Conservation (phyloP, 2,329 filamentous ascomycete species). For the Grosmannia serpens region DNA sequence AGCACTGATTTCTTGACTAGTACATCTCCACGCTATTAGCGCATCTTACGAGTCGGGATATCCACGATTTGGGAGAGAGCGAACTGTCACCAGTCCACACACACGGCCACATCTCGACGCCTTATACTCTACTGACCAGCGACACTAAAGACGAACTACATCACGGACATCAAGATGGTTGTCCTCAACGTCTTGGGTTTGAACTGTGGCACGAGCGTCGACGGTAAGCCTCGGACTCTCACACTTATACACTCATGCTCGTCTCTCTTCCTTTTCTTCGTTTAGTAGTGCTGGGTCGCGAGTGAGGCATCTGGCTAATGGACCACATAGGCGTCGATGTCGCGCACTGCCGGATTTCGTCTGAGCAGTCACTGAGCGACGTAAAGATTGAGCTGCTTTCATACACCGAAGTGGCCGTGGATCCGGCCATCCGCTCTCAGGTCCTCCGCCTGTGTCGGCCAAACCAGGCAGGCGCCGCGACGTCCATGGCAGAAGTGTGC, state of each 20-base stretch:
- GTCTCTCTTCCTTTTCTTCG: not conserved
- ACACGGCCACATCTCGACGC: not conserved
- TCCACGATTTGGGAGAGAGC: no score
- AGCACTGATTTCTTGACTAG: no score
- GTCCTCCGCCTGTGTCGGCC: not conserved
- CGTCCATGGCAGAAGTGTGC: slow-evolving; percentile 1
- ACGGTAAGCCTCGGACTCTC: not conserved
- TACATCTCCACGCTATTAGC: no score
- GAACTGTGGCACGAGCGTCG: slow-evolving; percentile 1
- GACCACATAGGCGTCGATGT: slow-evolving; percentile 2
- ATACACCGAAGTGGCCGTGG: not conserved
- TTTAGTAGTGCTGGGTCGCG: no score
- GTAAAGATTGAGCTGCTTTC: not conserved
- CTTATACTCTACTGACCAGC: not conserved
- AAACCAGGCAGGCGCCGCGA: not conserved
- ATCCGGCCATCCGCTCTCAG: not conserved
- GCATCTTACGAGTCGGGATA: no score
- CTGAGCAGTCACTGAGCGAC: not conserved
- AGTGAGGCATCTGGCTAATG: no score
- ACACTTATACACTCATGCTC: not conserved
- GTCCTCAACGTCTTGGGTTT: not conserved
- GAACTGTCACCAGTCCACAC: no score
- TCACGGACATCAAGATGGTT: not conserved
- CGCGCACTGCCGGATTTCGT: not conserved
- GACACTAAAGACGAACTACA: no score